Conservation (phyloP, 805 yeast genomes). For the Helenozyma rhizophorensis region DNA sequence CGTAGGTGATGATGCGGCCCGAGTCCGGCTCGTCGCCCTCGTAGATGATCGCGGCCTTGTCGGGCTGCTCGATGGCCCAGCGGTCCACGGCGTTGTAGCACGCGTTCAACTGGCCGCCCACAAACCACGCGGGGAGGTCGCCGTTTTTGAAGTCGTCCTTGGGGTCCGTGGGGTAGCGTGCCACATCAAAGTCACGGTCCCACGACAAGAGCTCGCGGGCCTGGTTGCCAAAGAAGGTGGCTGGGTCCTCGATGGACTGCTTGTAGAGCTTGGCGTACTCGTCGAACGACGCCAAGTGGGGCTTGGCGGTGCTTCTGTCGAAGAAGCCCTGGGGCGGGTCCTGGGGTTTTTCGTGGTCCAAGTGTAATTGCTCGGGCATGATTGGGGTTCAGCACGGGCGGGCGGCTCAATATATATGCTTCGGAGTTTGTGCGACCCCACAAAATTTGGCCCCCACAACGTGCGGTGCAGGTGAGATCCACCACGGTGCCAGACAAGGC, state of each 20-base stretch:
- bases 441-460: constrained; percentile 10
- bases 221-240: constrained; percentile 68
- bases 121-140: constrained; percentile 83
- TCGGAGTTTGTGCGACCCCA: constrained; percentile 15
- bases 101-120: constrained; percentile 91
- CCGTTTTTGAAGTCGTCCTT: constrained; percentile 49
- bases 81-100: constrained; percentile 92
- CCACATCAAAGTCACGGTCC: constrained; percentile 73
- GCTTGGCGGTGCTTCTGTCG: constrained; percentile 11
- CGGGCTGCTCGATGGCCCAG: constrained; percentile 85
- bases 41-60: constrained; percentile 78
- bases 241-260: constrained; percentile 77
- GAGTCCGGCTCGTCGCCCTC: constrained; percentile 90
- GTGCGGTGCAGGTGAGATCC: constrained; percentile 2
- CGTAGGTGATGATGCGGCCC: constrained; percentile 72
- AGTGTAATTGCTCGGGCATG: constrained; percentile 16
- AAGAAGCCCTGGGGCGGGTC: constrained; percentile 17
- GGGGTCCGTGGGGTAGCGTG: constrained; percentile 55
- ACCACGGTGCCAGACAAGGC: neutral
- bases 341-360: constrained; percentile 19
- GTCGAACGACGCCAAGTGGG: constrained; percentile 13
- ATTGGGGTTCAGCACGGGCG: neutral
- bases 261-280: constrained; percentile 46
- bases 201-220: constrained; percentile 73
- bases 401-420: constrained; percentile 2